Base-by-base conservation (phyloP, 306 rosid genomes). In the Lablab purpureus region DNA sequence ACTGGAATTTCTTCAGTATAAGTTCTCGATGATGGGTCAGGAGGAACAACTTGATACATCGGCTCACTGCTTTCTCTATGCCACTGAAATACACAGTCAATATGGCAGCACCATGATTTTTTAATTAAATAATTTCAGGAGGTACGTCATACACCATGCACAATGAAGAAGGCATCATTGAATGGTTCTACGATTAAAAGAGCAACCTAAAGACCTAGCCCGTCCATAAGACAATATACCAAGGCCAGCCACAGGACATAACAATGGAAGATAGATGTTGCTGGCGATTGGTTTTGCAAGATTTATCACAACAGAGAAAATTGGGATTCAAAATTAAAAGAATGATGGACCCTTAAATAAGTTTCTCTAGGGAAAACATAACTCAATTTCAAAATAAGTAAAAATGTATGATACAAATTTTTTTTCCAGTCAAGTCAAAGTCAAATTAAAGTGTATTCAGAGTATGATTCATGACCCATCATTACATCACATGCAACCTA, bases 1-100 rank as follows among this genome's bases (percentile, higher is more conserved):
- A 80, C 87, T 6, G 77, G 75, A 84, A 82, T 83, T 76, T 86
- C 90, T 68, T 88, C 85, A 19, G 80, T 78, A 72, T 71, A 70
- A 79, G 82, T 46, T 58, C 58, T 67, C 71, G 51, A 28, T 17
- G 84, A 77, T 4, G 77, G 36, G 43, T 85, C 77, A 6, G 73
- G 85, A 67, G 82, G 82, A 65, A 81, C 76, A 64, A 84, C 87
- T 62, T 79, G 90, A 86, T 80, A 77, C 67, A 50, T 75, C 13
- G 82, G 28, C 78, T 87, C 87, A 19, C 62, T 81, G 58, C 54
- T 67, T 56, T 75, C 87, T 71, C 74, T 79, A 63, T 27, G 76
- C 87, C 88, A 82, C 86, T 90, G 84, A 73, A 67, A 85, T 23
- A 52, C 80, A 73, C 55, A 34, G 18, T 63, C 75, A 64, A 71